Evolutionary conservation across 1,284 basidiomycete genomes (phyloP), one percentile per base, ranked within the genome.

Genomic region (Lentinus polychrous): DNA sequence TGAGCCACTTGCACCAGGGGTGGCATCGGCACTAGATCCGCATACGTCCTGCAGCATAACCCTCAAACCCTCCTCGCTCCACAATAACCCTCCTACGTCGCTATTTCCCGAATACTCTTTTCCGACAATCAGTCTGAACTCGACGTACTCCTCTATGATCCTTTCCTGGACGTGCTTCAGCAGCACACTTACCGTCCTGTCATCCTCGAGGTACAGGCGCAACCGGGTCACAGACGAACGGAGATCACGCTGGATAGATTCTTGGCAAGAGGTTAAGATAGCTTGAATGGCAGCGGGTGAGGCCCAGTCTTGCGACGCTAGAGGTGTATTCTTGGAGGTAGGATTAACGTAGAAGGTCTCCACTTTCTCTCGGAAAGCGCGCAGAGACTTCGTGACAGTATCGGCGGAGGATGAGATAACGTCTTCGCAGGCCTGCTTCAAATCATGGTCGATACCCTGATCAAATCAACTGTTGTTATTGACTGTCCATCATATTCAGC

Each of bases 361-460:
- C 36, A 79, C 75, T 38, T 70, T 69, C 37, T 79, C 75, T 1
- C 80, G 66, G 76, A 87, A 92, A 15, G 67, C 57, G 34, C 73
- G 76, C 6, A 91, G 62, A 1, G 82, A 75, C 8, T 69, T 67
- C 18, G 72, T 75, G 41, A 78, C 73, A 0, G 69, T 62, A 33
- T 72, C 66, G 1, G 81, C 73, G 52, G 81, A 82, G n/a, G 77
- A 67, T 2, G 73, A 65, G 52, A 96, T 94, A 38, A 91, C 75
- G 34, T 81, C 78, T 67, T 94, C 91, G 67, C 92, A 95, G 0
- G 83, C 83, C 23, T 72, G 72, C 60, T 90, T 88, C 38, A 95
- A 76, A 41, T 87, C 86, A 46, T 83, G 75, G 64, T 95, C 93
- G 51, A 95, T 85, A 51, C 84, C 85, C 85, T 92, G 60, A 27